Base-by-base conservation (phyloP, 2,329 filamentous ascomycete species). In the Talaromyces sp. region DNA sequence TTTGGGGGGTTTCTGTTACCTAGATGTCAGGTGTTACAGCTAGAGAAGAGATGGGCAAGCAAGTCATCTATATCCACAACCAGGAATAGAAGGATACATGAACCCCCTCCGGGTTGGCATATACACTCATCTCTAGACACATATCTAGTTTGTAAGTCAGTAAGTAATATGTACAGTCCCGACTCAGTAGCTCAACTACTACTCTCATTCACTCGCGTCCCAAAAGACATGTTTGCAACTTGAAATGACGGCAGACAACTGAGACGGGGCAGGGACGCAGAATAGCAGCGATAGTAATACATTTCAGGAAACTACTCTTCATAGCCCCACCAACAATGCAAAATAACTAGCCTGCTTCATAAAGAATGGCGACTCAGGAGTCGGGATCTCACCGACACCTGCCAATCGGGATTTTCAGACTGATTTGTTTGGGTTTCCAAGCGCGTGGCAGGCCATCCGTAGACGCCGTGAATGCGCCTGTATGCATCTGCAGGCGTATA, bases 301-400 rank as follows among this genome's bases (percentile, higher is more conserved):
- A 40, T 50, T 40, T 48, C 35, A 56, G 41, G 41, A 37, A 28
- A 31, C 25, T 7, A 21, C 28, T 43, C 52, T 33, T 35, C 35
- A 35, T 19, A 40, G 31, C 35, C 43, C 54, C 41, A 46, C 53
- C 7, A 15, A 45, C 52, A 55, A 46, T 46, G 39, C 41, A 36
- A 31, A 22, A 40, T 15, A 50, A 7, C 15, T 56, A 7, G 25
- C 43, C 22, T 19, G 13, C 15, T 13, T 39, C 19, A 37, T 52
- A 39, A 52, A 19, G 21, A 28, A 39, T 11, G 22, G 35, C 22
- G n/a, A 36, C n/a, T 40, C 35, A 21, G 28, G 35, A 36, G 19
- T 56, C 15, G 33, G 13, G 28, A 35, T 55, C 28, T 37, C 33
- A 28, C 35, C 35, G 48, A 39, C 10, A 52, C 6, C 33, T 25